phyloP scores from a whole-genome alignment of 73 alveolate species.

The Paramecium tetraurelia region DNA sequence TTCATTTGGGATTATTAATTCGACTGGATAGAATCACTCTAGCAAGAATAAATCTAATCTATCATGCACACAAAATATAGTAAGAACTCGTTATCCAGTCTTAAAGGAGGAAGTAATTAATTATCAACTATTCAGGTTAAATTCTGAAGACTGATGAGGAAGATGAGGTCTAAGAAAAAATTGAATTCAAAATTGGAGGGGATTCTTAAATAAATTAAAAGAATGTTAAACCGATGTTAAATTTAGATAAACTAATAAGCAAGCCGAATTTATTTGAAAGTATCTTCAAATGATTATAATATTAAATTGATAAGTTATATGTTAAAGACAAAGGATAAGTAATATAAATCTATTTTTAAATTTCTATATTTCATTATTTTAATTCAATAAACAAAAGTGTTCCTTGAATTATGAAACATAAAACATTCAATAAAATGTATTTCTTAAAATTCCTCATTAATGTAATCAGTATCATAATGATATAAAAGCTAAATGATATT shows the following conservation, averaged over 20 bases:
- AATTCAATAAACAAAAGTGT: no score
- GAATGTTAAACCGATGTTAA: not conserved
- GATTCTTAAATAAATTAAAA: not conserved
- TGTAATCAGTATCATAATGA: no score
- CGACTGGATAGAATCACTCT: slow-evolving; percentile 14
- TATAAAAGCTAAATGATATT: not conserved
- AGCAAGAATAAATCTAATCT: not conserved
- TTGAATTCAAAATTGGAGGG: slow-evolving; percentile 46
- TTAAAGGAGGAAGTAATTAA: slow-evolving; percentile 36
- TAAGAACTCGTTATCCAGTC: slow-evolving; percentile 24
- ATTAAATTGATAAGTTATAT: not conserved
- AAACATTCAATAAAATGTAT: not conserved
- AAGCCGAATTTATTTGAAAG: slow-evolving; percentile 20
- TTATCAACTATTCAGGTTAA: not conserved
- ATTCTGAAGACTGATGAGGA: slow-evolving; percentile 33
- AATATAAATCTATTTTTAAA: no score
- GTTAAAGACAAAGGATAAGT: not conserved
- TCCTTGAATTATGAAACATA: no score
- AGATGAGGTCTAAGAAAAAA: slow-evolving; percentile 32
- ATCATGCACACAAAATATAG: not conserved
- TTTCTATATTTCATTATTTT: not conserved
- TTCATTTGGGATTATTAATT: slow-evolving; percentile 44
- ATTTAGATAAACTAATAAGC: slow-evolving; percentile 4
- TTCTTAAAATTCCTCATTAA: not conserved
- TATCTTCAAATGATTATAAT: slow-evolving; percentile 31